These are phyloP conservation scores for Chlamydomonas applanata DNA, from an alignment of 139 green algal species.

Conservation along the genomic window DNA sequence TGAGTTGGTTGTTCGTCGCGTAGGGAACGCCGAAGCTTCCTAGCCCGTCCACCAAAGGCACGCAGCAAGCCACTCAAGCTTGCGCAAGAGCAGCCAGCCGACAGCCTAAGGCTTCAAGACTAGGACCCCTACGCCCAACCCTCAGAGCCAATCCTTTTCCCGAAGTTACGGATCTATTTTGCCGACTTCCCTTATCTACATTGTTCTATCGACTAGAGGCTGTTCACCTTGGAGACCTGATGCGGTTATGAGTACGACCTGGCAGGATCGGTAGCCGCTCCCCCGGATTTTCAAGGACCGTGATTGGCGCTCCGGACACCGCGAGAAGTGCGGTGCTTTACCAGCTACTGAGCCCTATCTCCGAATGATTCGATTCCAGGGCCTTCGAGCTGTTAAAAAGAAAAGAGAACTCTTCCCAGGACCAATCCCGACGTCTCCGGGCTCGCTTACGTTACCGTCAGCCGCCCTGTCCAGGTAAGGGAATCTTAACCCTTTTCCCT, in stretches of 20 bases:
- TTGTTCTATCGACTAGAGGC: conserved; percentile 89
- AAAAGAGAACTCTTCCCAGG: conserved; percentile 94
- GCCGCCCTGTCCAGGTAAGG: conserved; percentile 82
- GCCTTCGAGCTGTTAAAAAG: conserved; percentile 88
- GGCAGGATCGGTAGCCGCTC: conserved; percentile 74
- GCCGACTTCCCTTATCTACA: conserved; percentile 91
- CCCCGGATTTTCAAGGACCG: conserved; percentile 87
- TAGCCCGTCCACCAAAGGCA: conserved; percentile 60
- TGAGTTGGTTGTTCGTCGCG: conserved; percentile 87
- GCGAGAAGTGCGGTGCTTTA: conserved; percentile 84
- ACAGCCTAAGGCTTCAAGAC: conserved; percentile 60
- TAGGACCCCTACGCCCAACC: conserved; percentile 79
- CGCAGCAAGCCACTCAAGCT: conserved; percentile 55
- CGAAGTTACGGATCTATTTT: conserved; percentile 96
- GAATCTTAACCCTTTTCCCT: conserved; percentile 95
- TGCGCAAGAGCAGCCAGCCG: conserved; percentile 62
- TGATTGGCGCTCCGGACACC: conserved; percentile 83
- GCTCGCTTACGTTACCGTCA: conserved; percentile 85
- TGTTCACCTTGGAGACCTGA: conserved; percentile 96
- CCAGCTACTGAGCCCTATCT: conserved; percentile 84
- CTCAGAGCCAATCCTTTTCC: conserved; percentile 95
- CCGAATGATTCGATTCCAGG: conserved; percentile 87
- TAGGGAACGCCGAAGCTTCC: conserved; percentile 68
- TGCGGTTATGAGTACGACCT: conserved; percentile 94
- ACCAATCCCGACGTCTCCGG: conserved; percentile 77